These are phyloP conservation scores for Phascolomyces articulosus DNA, from an alignment of 371 early-diverging fungal species.

Conservation along the genomic window DNA sequence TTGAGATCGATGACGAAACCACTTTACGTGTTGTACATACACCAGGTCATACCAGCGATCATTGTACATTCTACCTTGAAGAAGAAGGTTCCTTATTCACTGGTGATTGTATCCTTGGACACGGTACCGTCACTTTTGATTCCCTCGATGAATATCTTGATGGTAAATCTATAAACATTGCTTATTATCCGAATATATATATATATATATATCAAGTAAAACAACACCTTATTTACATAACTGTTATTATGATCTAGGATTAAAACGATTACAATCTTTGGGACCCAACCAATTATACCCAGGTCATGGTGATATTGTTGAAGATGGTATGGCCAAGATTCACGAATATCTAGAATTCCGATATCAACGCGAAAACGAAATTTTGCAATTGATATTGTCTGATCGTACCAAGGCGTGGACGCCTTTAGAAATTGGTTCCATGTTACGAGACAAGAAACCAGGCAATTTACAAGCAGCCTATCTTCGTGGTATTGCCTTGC, in stretches of 20 bases:
- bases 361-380: slow-evolving; percentile 31
- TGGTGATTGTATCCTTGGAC: slow-evolving; percentile 86
- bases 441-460: slow-evolving; percentile 7
- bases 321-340: slow-evolving; percentile 28
- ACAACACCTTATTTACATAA: too few relatives aligned
- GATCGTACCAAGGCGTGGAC: slow-evolving; percentile 25
- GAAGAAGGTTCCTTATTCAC: slow-evolving; percentile 79
- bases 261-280: slow-evolving; percentile 47
- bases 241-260: slow-evolving; percentile 17
- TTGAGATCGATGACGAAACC: slow-evolving; percentile 60
- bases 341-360: slow-evolving; percentile 24
- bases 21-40: slow-evolving; percentile 72
- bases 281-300: slow-evolving; percentile 27
- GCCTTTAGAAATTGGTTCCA: slow-evolving; percentile 18
- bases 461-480: slow-evolving; percentile 15
- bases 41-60: slow-evolving; percentile 86
- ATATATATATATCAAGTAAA: too few relatives aligned
- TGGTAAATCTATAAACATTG: too few relatives aligned
- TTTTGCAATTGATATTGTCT: slow-evolving; percentile 23
- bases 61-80: slow-evolving; percentile 71
- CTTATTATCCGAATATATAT: too few relatives aligned
- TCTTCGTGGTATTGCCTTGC: slow-evolving; percentile 22
- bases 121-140: slow-evolving; percentile 80
- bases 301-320: slow-evolving; percentile 65
- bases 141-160: slow-evolving; percentile 67